Conservation (phyloP, 768 basidiomycete genomes). For the Suillus bovinus region DNA sequence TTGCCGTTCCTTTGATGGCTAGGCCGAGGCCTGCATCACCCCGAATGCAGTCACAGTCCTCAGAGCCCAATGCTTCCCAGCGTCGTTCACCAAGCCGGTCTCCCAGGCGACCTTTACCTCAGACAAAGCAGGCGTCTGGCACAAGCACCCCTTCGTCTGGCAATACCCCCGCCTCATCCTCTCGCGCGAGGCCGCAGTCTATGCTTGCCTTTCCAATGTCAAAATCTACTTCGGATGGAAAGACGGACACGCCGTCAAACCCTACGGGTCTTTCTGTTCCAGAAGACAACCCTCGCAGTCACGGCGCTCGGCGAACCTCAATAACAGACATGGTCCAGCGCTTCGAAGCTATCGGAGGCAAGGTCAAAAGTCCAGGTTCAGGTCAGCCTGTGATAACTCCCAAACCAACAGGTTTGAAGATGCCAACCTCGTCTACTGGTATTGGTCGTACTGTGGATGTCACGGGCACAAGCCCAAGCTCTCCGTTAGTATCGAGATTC, state of each 20-base stretch:
- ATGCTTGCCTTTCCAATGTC: conserved; percentile 67
- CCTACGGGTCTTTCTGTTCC: conserved; percentile 47
- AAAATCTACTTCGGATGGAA: conserved; percentile 42
- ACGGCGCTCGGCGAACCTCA: conserved; percentile 59
- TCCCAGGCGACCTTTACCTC: conserved; percentile 30
- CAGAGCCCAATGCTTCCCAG: conserved; percentile 11
- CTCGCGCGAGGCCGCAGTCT: conserved; percentile 76
- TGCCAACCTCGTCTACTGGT: conserved; percentile 14
- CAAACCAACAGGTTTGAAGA: conserved; percentile 33
- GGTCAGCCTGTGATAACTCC: conserved; percentile 30
- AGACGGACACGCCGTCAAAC: conserved; percentile 26
- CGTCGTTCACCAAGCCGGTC: conserved; percentile 31
- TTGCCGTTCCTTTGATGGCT: conserved; percentile 17
- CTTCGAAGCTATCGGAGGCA: conserved; percentile 67
- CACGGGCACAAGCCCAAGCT: conserved; percentile 20
- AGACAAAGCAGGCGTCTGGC: conserved; percentile 32
- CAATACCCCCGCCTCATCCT: conserved; percentile 30
- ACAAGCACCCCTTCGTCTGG: conserved; percentile 23
- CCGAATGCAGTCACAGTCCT: conserved; percentile 21
- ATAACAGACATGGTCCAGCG: conserved; percentile 86
- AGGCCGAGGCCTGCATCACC: conserved; percentile 26
- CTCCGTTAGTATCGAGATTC: conserved; percentile 25
- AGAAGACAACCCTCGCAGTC: conserved; percentile 43
- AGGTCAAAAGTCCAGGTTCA: conserved; percentile 31
- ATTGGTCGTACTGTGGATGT: conserved; percentile 22